Percentiles rank a stretch among this genome's conserved stretches.
Evolutionary conservation across 1,284 basidiomycete species (phyloP).

Genomic region (Apiotrichum sp.): DNA sequence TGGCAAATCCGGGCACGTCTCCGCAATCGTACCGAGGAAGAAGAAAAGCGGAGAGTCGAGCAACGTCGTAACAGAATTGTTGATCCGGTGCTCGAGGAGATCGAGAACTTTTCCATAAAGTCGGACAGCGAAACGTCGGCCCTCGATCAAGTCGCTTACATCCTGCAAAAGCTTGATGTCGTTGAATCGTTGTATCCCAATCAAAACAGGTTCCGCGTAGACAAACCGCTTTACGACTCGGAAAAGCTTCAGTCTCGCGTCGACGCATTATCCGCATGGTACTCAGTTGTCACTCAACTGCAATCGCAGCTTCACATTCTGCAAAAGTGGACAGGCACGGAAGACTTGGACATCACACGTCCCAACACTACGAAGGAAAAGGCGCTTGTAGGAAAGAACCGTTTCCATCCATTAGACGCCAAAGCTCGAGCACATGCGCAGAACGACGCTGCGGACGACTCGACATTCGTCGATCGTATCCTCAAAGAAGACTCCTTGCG

Average conservation of each 20-base stretch:
- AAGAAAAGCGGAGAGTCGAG: slow-evolving; percentile 74
- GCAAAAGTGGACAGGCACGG: slow-evolving; percentile 84
- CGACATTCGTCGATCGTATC: slow-evolving; percentile 86
- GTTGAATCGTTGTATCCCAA: slow-evolving; percentile 83
- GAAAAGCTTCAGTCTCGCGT: slow-evolving; percentile 66
- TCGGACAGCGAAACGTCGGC: slow-evolving; percentile 49
- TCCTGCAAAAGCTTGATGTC: slow-evolving; percentile 73
- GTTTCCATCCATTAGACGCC: slow-evolving; percentile 39
- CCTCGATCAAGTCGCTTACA: slow-evolving; percentile 62
- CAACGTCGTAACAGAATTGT: slow-evolving; percentile 74
- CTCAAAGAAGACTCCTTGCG: slow-evolving; percentile 94
- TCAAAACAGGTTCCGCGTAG: slow-evolving; percentile 68
- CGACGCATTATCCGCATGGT: slow-evolving; percentile 85
- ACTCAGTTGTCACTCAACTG: slow-evolving; percentile 69
- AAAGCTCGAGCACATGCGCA: slow-evolving; percentile 31
- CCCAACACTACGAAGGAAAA: slow-evolving; percentile 61
- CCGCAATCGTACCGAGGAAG: slow-evolving; percentile 68
- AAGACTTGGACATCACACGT: slow-evolving; percentile 77
- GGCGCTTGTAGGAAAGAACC: slow-evolving; percentile 38
- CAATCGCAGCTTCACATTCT: slow-evolving; percentile 70
- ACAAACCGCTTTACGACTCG: slow-evolving; percentile 66
- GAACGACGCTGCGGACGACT: slow-evolving; percentile 52
- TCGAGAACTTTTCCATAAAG: slow-evolving; percentile 60
- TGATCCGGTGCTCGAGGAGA: slow-evolving; percentile 75
- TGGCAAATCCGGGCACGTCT: slow-evolving; percentile 82